Conservation (phyloP, 345 rosid species). For the Luvunga scandens region DNA sequence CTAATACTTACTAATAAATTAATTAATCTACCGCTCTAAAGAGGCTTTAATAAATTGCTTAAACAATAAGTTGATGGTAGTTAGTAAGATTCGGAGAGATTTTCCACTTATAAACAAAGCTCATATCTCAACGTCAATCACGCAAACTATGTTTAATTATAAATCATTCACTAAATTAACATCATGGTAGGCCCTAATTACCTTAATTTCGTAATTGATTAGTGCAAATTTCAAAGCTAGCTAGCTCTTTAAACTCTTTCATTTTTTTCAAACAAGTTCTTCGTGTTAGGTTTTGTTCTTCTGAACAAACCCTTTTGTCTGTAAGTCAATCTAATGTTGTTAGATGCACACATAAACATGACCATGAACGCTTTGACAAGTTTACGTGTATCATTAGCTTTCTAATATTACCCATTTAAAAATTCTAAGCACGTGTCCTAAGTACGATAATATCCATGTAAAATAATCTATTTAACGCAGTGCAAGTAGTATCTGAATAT, state of each 20-base stretch:
- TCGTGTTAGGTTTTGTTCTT: conserved; percentile 24
- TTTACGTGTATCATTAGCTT: background rate
- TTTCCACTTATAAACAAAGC: conserved; percentile 36
- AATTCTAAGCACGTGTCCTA: background rate
- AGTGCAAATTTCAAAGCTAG: background rate
- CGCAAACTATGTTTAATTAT: conserved; percentile 48
- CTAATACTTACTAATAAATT: background rate
- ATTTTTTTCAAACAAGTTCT: background rate
- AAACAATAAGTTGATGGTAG: conserved; percentile 39
- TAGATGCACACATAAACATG: background rate
- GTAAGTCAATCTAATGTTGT: background rate
- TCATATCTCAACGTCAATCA: conserved; percentile 69
- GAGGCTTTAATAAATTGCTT: background rate
- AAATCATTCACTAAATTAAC: conserved; percentile 6
- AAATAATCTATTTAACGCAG: background rate
- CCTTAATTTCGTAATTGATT: background rate
- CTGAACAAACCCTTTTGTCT: conserved; percentile 18
- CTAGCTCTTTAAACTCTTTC: background rate
- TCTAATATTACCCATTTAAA: background rate
- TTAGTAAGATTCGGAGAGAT: conserved; percentile 71
- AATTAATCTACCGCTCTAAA: background rate
- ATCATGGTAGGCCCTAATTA: conserved; percentile 13
- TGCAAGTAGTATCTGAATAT: no score
- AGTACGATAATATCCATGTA: background rate
- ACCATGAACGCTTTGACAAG: conserved; percentile 10